Evolutionary conservation across 148 eudicot genomes (phyloP).

Genomic region (Chenopodium quinoa): DNA sequence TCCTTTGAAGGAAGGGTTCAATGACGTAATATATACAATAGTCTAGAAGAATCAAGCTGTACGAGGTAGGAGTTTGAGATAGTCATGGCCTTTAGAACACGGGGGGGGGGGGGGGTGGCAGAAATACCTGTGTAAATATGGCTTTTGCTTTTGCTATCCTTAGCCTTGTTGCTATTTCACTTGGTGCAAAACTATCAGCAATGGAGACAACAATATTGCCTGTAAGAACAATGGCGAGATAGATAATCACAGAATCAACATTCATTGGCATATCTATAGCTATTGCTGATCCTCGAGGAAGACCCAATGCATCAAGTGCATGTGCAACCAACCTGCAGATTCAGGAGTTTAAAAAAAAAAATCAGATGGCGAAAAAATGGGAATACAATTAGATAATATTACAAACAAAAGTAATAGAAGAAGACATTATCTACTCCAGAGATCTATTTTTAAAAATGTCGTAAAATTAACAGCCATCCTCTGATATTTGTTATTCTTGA

Average conservation of each 20-base stretch:
- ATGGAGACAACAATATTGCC: slow-evolving; percentile 90
- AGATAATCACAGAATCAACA: slow-evolving; percentile 82
- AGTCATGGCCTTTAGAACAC: not conserved
- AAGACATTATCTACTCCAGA: not conserved
- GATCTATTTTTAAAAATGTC: too few species aligned
- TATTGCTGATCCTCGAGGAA: slow-evolving; percentile 83
- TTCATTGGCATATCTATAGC: slow-evolving; percentile 99
- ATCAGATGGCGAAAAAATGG: slow-evolving; percentile 7
- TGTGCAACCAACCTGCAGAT: slow-evolving; percentile 69
- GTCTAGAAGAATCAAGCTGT: not conserved
- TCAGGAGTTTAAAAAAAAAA: not conserved
- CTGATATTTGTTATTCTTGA: not conserved
- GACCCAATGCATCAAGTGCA: slow-evolving; percentile 64
- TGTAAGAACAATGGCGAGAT: slow-evolving; percentile 87
- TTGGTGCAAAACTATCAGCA: slow-evolving; percentile 95
- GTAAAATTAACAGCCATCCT: not conserved
- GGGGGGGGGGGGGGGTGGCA: not conserved
- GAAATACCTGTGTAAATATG: slow-evolving; percentile 86
- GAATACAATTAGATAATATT: not conserved
- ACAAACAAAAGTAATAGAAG: not conserved
- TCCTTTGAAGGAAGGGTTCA: too few species aligned
- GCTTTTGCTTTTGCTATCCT: slow-evolving; percentile 74
- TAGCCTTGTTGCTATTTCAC: slow-evolving; percentile 82
- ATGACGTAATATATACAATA: too few species aligned
- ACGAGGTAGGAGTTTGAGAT: not conserved